Percentiles rank a stretch among this genome's conserved stretches.
These are phyloP conservation scores for Sclerotinia nivalis DNA, from an alignment of 2,329 filamentous ascomycete genomes.

Conservation along the genomic window DNA sequence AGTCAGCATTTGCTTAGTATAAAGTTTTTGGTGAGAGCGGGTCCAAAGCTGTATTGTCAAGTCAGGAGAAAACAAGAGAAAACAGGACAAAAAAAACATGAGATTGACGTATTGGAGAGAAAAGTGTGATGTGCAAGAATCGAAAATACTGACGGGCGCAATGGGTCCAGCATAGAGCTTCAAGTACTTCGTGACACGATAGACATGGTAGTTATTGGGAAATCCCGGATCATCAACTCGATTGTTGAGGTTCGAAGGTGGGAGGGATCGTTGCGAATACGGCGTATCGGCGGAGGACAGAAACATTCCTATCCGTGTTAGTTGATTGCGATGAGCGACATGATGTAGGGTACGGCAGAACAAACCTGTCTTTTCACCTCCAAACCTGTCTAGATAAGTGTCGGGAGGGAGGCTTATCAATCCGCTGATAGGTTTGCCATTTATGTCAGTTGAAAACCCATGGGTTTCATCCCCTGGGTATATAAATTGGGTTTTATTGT, in stretches of 20 bases:
- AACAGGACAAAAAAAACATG: no score
- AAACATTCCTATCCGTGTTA: neutral
- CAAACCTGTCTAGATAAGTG: conserved; percentile 20
- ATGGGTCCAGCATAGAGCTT: conserved; percentile 4
- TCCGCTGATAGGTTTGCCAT: conserved; percentile 14
- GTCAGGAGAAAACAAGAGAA: neutral
- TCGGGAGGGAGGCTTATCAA: neutral
- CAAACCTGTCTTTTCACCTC: conserved; percentile 19
- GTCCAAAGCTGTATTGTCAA: fast-evolving
- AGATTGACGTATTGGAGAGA: no score
- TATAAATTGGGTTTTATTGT: neutral
- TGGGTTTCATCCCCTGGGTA: conserved; percentile 4
- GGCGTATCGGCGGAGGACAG: conserved; percentile 14
- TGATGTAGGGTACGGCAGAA: neutral
- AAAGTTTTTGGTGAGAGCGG: neutral
- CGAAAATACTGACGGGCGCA: neutral
- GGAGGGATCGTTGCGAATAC: conserved; percentile 12
- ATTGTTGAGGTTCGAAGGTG: conserved; percentile 14
- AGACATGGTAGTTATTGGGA: conserved; percentile 20
- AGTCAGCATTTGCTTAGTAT: neutral
- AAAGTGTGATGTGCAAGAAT: neutral
- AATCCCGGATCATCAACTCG: neutral
- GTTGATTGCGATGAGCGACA: no score
- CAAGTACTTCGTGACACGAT: conserved; percentile 1
- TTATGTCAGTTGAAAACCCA: conserved; percentile 12